Base-by-base conservation (phyloP, 495 filamentous ascomycete species). In the Xylaria longipes region DNA sequence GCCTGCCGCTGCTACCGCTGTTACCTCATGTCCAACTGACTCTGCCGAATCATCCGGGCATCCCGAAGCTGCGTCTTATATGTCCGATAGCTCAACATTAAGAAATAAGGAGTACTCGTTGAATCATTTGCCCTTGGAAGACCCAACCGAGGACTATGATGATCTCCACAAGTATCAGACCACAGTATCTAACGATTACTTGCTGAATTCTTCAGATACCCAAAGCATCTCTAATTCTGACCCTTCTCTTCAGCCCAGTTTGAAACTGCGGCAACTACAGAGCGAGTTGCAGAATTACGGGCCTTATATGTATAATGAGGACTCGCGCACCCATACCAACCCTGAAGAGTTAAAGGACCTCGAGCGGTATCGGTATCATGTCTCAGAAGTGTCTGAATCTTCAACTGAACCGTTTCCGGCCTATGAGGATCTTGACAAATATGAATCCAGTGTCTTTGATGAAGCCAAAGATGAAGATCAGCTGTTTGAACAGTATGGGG, bases 341-440 rank as follows among this genome's bases (percentile, higher is more conserved):
- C 52, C 74, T 1, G 70, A 74, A 22, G 72, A 75, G 45, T 45
- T 71, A 12, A 70, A 76, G 1, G 80, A 82, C 17, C 72, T 80
- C n/a, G 72, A 74, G 29, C 66, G 74, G 5, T 80, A 82, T 50
- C 58, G 71, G 46, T 35, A 54, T 43, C 45, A 15, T 54, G 33
- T 45, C 20, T 31, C 58, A 27, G 60, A 64, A 45, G 46, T n/a
- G 7, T 20, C 68, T 15, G 58, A 43, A 41, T 11, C 31, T 20
- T 17, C 57, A 29, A 37, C 27, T 31, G 45, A 63, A 15, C 11
- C 4, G 31, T n/a, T 69, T 71, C 15, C 69, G 64, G 1, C 66
- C 27, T 78, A 76, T 22, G 64, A 77, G 4, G 81, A 82, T 61
- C 73, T 81, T 27, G 68, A 77, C 29, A 78, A 81, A 57, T 82